Conservation (phyloP, 2,329 filamentous ascomycete genomes). For the Botryotinia calthae region DNA sequence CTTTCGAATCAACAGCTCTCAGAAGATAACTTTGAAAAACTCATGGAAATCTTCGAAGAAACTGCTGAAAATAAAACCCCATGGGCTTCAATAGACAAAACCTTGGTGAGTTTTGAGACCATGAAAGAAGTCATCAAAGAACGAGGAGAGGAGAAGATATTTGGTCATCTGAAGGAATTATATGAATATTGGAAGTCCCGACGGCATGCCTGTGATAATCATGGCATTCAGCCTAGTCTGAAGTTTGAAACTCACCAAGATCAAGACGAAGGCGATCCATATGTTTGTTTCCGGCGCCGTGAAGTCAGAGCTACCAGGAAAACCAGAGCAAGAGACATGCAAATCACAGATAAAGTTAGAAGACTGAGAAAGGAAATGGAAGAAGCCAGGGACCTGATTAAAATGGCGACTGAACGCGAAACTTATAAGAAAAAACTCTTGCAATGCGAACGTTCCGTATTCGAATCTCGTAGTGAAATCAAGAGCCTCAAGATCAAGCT, state of each 20-base stretch:
- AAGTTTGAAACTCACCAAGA: slow-evolving; percentile 95
- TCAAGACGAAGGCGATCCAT: slow-evolving; percentile 92
- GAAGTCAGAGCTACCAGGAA: slow-evolving; percentile 94
- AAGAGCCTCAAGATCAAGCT: slow-evolving; percentile 87
- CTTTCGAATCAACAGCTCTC: slow-evolving; percentile 64
- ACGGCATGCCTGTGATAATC: slow-evolving; percentile 65
- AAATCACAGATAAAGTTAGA: slow-evolving; percentile 92
- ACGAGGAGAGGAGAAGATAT: slow-evolving; percentile 47
- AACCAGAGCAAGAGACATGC: slow-evolving; percentile 88
- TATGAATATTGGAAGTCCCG: slow-evolving; percentile 87
- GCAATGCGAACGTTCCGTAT: slow-evolving; percentile 71
- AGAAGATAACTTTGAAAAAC: slow-evolving; percentile 88
- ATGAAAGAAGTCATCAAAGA: slow-evolving; percentile 67
- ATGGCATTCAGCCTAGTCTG: slow-evolving; percentile 70
- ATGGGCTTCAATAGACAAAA: slow-evolving; percentile 85
- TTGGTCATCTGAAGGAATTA: slow-evolving; percentile 66
- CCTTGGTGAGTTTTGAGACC: slow-evolving; percentile 72
- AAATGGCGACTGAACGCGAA: slow-evolving; percentile 77
- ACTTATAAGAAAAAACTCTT: slow-evolving; percentile 74
- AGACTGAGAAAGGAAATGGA: slow-evolving; percentile 88
- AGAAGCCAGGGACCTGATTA: slow-evolving; percentile 77
- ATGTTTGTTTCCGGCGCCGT: slow-evolving; percentile 94
- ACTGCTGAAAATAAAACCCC: slow-evolving; percentile 80
- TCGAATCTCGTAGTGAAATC: slow-evolving; percentile 76
- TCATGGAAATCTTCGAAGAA: slow-evolving; percentile 94